Conservation (phyloP, 2,329 filamentous ascomycete species). For the Cryphonectria parasitica region DNA sequence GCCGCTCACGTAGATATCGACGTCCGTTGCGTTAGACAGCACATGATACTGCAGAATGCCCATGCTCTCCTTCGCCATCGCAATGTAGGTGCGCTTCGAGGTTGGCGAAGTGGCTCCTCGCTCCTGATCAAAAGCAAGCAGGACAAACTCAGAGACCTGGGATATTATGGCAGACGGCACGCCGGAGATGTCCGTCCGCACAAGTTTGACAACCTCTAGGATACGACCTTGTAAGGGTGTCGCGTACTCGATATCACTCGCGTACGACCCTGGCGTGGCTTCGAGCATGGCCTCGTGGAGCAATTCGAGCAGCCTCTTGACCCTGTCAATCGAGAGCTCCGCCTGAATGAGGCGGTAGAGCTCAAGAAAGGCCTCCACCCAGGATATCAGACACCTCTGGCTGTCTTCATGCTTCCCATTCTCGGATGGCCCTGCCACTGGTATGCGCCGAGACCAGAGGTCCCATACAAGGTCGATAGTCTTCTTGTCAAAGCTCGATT, state of each 20-base stretch:
- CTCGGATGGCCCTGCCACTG: constrained; percentile 48
- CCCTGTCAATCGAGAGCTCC: constrained; percentile 63
- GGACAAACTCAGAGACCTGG: constrained; percentile 71
- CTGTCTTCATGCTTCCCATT: constrained; percentile 63
- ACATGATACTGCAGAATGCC: constrained; percentile 66
- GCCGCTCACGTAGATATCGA: constrained; percentile 71
- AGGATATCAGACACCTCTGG: constrained; percentile 84
- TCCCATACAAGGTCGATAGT: constrained; percentile 68
- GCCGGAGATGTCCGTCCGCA: constrained; percentile 67
- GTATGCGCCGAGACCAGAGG: constrained; percentile 71
- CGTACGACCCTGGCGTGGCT: constrained; percentile 69
- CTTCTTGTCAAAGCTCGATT: constrained; percentile 49
- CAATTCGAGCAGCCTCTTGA: constrained; percentile 71
- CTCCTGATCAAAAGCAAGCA: constrained; percentile 65
- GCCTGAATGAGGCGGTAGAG: constrained; percentile 75
- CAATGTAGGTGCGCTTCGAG: constrained; percentile 78
- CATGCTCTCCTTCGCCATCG: constrained; percentile 84
- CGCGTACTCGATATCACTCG: constrained; percentile 72
- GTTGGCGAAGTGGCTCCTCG: constrained; percentile 39
- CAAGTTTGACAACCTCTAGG: constrained; percentile 67
- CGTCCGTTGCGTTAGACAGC: constrained; percentile 60
- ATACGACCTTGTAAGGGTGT: constrained; percentile 75
- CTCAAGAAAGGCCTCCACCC: constrained; percentile 74
- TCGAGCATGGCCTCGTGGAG: constrained; percentile 72
- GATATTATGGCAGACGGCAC: constrained; percentile 70